Conservation (phyloP, 257 asterid species). For the Solanum medicagineum region DNA sequence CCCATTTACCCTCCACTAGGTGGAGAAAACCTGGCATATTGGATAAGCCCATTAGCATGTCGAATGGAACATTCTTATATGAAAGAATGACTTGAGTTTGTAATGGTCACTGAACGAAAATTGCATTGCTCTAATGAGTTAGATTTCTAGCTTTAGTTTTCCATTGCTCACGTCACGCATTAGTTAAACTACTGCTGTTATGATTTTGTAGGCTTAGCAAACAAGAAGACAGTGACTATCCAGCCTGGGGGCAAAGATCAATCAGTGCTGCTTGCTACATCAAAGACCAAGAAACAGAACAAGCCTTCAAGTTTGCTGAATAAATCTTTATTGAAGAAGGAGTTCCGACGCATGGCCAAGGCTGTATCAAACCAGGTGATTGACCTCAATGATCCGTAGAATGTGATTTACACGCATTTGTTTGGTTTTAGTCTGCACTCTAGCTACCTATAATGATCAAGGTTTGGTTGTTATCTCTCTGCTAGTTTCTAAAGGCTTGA, state of each 20-base stretch:
- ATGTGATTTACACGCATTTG: neutral
- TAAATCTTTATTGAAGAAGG: conserved; percentile 77
- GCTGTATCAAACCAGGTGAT: conserved; percentile 80
- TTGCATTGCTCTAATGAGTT: neutral
- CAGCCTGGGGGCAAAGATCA: conserved; percentile 67
- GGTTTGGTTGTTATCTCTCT: neutral
- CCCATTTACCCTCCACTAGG: neutral
- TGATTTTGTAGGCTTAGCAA: conserved; percentile 50
- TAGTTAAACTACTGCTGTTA: neutral
- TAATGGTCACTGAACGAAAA: neutral
- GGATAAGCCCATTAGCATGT: neutral
- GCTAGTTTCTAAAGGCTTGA: neutral
- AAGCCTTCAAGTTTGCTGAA: conserved; percentile 48
- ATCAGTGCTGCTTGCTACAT: conserved; percentile 57
- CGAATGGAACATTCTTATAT: neutral
- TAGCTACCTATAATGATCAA: neutral
- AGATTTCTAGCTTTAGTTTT: neutral
- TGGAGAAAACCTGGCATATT: neutral
- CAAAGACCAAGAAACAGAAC: conserved; percentile 84
- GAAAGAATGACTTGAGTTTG: neutral
- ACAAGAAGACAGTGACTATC: conserved; percentile 82
- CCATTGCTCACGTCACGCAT: neutral
- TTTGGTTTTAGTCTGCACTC: neutral
- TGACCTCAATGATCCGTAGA: neutral
- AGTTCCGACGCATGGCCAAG: conserved; percentile 76